Percentiles rank a stretch among this genome's conserved stretches.
phyloP scores from a whole-genome alignment of 345 rosid genomes.

The Gossypium rotundifolium region DNA sequence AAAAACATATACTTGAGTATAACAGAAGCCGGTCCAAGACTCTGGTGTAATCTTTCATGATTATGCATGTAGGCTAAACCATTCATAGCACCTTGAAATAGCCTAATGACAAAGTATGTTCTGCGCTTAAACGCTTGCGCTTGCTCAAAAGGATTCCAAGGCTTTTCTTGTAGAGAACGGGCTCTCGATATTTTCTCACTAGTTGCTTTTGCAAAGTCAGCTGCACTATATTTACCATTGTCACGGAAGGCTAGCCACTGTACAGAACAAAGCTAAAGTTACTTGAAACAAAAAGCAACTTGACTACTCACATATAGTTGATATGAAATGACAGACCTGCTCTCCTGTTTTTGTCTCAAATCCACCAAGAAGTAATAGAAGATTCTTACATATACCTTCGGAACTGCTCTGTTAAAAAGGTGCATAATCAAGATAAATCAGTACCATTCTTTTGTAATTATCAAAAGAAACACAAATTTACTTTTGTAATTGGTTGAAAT shows the following conservation, averaged over 20 bases:
- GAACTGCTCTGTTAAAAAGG: conserved; percentile 49
- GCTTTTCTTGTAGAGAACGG: conserved; percentile 25
- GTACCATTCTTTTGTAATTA: conserved; percentile 1
- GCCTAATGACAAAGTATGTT: conserved; percentile 48
- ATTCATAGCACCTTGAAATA: conserved; percentile 66
- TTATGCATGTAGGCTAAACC: conserved; percentile 88
- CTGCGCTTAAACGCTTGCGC: conserved; percentile 46
- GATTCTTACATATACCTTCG: conserved; percentile 51
- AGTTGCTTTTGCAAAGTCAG: conserved; percentile 64
- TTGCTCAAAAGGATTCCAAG: conserved; percentile 63
- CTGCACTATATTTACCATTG: conserved; percentile 80
- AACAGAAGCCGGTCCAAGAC: conserved; percentile 92
- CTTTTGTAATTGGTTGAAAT: neutral
- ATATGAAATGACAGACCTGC: conserved; percentile 49
- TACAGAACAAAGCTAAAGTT: conserved; percentile 15
- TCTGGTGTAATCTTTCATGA: conserved; percentile 87
- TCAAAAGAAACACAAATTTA: neutral
- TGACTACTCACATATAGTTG: conserved; percentile 15
- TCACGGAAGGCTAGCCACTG: conserved; percentile 94
- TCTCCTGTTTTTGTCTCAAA: conserved; percentile 89
- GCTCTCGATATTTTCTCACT: conserved; percentile 55
- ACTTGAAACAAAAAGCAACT: neutral
- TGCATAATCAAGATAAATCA: conserved; percentile 14
- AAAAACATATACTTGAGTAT: conserved; percentile 61
- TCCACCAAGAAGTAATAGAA: conserved; percentile 70